These are phyloP conservation scores for Kodamaea fungicola DNA, from an alignment of 1,139 yeast genomes.

Conservation along the genomic window DNA sequence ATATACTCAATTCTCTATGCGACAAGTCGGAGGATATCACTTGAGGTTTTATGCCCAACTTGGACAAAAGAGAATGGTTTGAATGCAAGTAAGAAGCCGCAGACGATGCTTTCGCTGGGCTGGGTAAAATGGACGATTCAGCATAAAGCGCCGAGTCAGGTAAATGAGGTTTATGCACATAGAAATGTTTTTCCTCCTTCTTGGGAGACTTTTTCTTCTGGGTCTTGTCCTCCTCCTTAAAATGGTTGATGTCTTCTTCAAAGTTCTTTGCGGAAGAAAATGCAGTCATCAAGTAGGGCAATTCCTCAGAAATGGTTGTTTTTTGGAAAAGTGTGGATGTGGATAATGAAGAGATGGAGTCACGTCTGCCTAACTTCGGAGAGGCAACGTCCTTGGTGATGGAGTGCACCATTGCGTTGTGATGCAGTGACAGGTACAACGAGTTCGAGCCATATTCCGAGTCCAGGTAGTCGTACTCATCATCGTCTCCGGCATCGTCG, in stretches of 20 bases:
- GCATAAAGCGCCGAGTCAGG: constrained; percentile 35
- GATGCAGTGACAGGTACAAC: constrained; percentile 29
- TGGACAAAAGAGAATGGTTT: constrained; percentile 35
- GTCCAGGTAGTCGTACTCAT: constrained; percentile 25
- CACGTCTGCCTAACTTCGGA: constrained; percentile 17
- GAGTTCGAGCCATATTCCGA: constrained; percentile 30
- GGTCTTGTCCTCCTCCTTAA: constrained; percentile 17
- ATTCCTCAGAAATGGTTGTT: constrained; percentile 50
- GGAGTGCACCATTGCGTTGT: constrained; percentile 35
- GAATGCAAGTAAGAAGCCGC: constrained; percentile 33
- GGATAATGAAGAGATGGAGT: constrained; percentile 27
- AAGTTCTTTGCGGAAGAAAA: constrained; percentile 51
- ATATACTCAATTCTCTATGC: constrained; percentile 9
- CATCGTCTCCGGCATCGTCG: constrained; percentile 8
- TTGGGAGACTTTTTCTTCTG: constrained; percentile 3
- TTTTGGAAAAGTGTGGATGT: constrained; percentile 33
- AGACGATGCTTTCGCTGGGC: constrained; percentile 18
- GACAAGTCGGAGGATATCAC: constrained; percentile 33
- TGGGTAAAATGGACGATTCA: constrained; percentile 29
- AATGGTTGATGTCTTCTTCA: constrained; percentile 47
- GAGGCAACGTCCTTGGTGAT: constrained; percentile 25
- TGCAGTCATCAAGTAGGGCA: constrained; percentile 57
- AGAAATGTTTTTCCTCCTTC: constrained; percentile 17
- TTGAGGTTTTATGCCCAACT: constrained; percentile 44
- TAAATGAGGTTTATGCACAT: constrained; percentile 24